Conservation (phyloP, 2,329 filamentous ascomycete genomes). For the Aureobasidium sp. region DNA sequence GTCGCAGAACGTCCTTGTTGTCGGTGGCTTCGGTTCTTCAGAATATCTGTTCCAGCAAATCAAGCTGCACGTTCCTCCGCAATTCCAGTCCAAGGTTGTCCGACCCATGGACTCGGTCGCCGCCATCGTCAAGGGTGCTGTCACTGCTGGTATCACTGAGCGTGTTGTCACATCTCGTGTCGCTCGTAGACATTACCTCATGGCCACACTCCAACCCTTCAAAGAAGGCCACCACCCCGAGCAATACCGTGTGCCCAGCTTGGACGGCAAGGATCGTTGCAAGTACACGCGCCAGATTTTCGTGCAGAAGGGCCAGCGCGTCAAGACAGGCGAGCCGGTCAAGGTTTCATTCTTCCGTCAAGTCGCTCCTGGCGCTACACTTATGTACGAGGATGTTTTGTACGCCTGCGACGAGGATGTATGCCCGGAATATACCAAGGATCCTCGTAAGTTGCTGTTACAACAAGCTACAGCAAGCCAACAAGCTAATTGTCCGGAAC, state of each 20-base stretch:
- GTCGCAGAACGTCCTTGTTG: conserved; percentile 76
- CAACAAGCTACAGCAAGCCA: background rate
- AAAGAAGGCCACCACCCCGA: conserved; percentile 98
- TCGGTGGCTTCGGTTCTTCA: conserved; percentile 95
- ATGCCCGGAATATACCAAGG: conserved; percentile 97
- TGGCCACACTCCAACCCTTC: conserved; percentile 97
- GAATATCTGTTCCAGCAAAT: conserved; percentile 99
- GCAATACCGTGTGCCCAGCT: conserved; percentile 90
- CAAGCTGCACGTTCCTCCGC: conserved; percentile 93
- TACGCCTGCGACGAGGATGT: conserved; percentile 98
- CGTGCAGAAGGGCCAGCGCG: conserved; percentile 95
- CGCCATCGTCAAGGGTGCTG: conserved; percentile 96
- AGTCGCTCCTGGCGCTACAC: conserved; percentile 89
- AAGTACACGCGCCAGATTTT: conserved; percentile 99
- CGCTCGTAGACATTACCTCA: conserved; percentile 94
- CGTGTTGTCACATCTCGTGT: conserved; percentile 95
- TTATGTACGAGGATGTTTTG: conserved; percentile 98
- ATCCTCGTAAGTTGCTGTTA: conserved; percentile 71
- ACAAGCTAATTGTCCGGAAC: conserved; percentile 16
- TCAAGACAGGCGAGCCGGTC: conserved; percentile 98
- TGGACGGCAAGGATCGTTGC: conserved; percentile 96
- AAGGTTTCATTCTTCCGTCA: conserved; percentile 99
- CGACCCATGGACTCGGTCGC: conserved; percentile 98
- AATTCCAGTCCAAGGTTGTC: conserved; percentile 97
- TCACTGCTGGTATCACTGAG: conserved; percentile 96